Evolutionary conservation across 495 filamentous ascomycete genomes (phyloP).

Genomic region (Letharia lupina): DNA sequence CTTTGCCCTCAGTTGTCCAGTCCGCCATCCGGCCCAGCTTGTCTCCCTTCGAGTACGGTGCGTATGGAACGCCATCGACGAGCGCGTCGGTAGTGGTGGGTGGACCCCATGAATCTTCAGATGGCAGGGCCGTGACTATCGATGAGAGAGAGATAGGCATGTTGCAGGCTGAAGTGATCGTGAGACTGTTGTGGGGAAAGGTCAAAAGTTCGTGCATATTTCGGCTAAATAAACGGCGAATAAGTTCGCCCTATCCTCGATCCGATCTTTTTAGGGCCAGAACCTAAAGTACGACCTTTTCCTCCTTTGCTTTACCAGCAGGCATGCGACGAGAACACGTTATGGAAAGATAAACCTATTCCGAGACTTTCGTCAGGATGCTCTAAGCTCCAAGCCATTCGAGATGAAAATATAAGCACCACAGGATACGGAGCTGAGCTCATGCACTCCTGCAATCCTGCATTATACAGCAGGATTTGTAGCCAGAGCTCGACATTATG

Average conservation of each 20-base stretch:
- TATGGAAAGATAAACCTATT: background rate
- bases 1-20: constrained; percentile 93
- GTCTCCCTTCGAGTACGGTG: constrained; percentile 96
- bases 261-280: background rate
- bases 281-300: background rate
- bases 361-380: background rate
- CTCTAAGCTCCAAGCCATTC: background rate
- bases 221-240: background rate
- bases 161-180: background rate
- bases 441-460: background rate
- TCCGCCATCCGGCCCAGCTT: constrained; percentile 98
- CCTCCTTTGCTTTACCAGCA: background rate
- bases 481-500: constrained; percentile 3
- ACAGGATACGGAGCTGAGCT: background rate
- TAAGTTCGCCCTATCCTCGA: background rate
- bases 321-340: background rate
- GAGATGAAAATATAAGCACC: background rate
- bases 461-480: background rate
- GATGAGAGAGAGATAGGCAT: constrained; percentile 45
- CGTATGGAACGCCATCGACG: constrained; percentile 89
- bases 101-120: constrained; percentile 78
- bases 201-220: constrained; percentile 2
- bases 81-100: constrained; percentile 71
- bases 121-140: constrained; percentile 51
- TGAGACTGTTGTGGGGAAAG: background rate